Conservation (phyloP, 768 basidiomycete genomes). For the Pleurotus cornucopiae region DNA sequence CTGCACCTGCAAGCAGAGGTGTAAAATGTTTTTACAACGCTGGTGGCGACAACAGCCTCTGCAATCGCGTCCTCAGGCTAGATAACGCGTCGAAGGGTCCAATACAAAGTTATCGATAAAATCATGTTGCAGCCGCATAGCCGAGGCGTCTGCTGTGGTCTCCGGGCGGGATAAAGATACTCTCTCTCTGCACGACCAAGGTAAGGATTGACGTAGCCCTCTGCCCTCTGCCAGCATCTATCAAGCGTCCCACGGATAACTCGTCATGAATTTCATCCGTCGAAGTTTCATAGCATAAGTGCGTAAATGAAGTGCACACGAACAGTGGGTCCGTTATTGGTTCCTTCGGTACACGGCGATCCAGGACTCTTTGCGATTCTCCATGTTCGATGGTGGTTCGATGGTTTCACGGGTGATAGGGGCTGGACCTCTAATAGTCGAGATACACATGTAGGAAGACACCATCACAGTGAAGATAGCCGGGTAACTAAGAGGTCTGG, state of each 20-base stretch:
- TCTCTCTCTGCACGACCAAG: not conserved
- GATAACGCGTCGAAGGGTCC: too few species aligned
- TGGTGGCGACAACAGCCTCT: not conserved
- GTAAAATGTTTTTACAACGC: slow-evolving; percentile 6
- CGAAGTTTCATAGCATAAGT: not conserved
- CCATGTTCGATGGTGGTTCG: too few species aligned
- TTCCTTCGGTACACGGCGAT: slow-evolving; percentile 2
- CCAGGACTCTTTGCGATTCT: not conserved
- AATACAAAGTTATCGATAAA: too few species aligned
- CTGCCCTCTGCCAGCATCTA: slow-evolving; percentile 2
- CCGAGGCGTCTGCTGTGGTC: too few species aligned
- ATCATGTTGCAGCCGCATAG: too few species aligned
- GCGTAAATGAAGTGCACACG: not conserved
- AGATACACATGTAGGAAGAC: not conserved
- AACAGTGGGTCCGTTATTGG: not conserved
- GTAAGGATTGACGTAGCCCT: not conserved
- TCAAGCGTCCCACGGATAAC: not conserved
- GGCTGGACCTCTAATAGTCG: not conserved
- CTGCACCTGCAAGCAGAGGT: not conserved
- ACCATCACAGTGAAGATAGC: too few species aligned
- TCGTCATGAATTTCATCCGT: not conserved
- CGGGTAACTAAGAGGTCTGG: too few species aligned
- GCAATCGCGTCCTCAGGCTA: not conserved
- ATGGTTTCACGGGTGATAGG: not conserved
- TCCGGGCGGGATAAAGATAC: not conserved